These are phyloP conservation scores for Fusarium buxicola DNA, from an alignment of 2,329 filamentous ascomycete genomes.

Conservation along the genomic window DNA sequence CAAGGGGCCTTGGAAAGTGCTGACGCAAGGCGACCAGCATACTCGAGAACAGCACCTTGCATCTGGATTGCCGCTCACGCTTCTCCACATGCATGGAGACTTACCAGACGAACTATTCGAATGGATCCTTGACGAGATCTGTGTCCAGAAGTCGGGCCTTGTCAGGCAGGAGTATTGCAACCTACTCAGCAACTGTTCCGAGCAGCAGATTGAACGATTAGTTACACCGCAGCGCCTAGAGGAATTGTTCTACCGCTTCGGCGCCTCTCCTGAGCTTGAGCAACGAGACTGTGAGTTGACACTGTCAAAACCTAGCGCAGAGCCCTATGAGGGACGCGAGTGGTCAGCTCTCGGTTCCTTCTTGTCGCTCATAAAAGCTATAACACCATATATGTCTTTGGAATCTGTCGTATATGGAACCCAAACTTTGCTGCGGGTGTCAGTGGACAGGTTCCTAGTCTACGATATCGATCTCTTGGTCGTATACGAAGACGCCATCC, in stretches of 20 bases:
- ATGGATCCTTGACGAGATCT: slow-evolving; percentile 74
- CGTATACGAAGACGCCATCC: slow-evolving; percentile 57
- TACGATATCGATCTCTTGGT: slow-evolving; percentile 56
- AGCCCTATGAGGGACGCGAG: slow-evolving; percentile 54
- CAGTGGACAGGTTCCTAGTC: slow-evolving; percentile 63
- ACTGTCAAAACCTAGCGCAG: slow-evolving; percentile 37
- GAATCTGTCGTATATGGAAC: slow-evolving; percentile 54
- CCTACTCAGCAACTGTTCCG: slow-evolving; percentile 59
- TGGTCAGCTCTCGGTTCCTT: slow-evolving; percentile 60
- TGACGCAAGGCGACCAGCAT: slow-evolving; percentile 57
- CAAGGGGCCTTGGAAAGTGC: slow-evolving; percentile 59
- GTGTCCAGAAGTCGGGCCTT: slow-evolving; percentile 64
- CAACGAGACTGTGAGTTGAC: slow-evolving; percentile 39
- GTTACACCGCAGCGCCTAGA: slow-evolving; percentile 60
- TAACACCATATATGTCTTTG: slow-evolving; percentile 53
- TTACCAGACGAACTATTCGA: slow-evolving; percentile 73
- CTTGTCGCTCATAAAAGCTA: slow-evolving; percentile 55
- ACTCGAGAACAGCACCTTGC: slow-evolving; percentile 69
- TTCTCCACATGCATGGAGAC: slow-evolving; percentile 49
- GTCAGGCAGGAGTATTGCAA: slow-evolving; percentile 71
- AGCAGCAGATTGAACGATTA: slow-evolving; percentile 59
- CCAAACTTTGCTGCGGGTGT: slow-evolving; percentile 64
- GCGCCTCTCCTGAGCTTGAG: slow-evolving; percentile 63
- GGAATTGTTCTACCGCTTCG: slow-evolving; percentile 68
- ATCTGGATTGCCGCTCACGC: slow-evolving; percentile 70